Conservation (phyloP, 2,329 filamentous ascomycete genomes). For the Aspergillus candidus region DNA sequence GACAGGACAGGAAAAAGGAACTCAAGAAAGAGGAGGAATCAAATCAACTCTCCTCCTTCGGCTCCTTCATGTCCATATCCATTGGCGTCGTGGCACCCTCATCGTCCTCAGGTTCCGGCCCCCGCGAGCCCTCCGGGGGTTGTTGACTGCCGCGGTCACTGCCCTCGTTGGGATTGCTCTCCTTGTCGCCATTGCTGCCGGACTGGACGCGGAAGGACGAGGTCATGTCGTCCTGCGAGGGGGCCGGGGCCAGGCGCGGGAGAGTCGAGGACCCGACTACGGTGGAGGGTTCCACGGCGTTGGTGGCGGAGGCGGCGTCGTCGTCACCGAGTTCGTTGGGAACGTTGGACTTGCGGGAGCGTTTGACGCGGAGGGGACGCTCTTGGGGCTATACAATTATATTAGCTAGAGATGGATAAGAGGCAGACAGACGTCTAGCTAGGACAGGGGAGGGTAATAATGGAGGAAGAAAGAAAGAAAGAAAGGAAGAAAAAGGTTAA, state of each 20-base stretch:
- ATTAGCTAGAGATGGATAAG: not conserved
- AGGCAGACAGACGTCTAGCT: not conserved
- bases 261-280: constrained; percentile 18
- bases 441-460: not conserved
- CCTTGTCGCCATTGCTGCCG: constrained; percentile 24
- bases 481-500: not conserved
- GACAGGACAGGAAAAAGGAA: constrained; percentile 1
- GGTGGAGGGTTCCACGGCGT: constrained; percentile 16
- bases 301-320: constrained; percentile 16
- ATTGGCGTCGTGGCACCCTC: constrained; percentile 29
- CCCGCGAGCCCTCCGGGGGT: constrained; percentile 10
- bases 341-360: constrained; percentile 35
- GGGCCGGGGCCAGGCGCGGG: constrained; percentile 31
- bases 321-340: constrained; percentile 20
- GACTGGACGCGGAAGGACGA: constrained; percentile 33
- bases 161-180: constrained; percentile 11
- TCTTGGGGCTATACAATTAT: constrained; percentile 36
- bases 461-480: not conserved
- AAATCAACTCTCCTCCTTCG: constrained; percentile 26
- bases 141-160: constrained; percentile 16
- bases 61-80: constrained; percentile 33
- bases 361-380: constrained; percentile 41
- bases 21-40: constrained; percentile 7
- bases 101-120: constrained; percentile 9
- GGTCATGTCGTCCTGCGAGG: constrained; percentile 32